Evolutionary conservation across 1,139 yeast species (phyloP).

Genomic region (Nakaseomyces nivariensis): DNA sequence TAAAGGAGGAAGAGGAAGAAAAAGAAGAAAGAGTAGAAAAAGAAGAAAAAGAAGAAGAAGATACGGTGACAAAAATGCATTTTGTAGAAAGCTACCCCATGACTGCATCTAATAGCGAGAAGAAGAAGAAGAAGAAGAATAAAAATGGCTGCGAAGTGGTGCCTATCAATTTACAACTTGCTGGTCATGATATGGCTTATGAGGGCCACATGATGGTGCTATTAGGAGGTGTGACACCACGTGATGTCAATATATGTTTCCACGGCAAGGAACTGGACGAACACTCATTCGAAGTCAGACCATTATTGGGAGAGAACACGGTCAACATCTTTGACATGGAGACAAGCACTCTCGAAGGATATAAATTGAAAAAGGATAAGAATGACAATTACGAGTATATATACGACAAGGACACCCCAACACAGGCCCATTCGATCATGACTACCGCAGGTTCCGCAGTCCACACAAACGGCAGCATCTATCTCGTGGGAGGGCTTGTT

Average conservation of each 20-base stretch:
- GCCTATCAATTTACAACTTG: constrained; percentile 16
- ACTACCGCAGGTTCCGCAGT: constrained; percentile 2
- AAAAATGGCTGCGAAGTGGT: constrained; percentile 3
- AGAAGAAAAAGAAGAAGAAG: background rate
- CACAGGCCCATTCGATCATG: constrained; percentile 3
- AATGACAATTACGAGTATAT: constrained; percentile 1
- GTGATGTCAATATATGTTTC: constrained; percentile 15
- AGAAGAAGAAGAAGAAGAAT: background rate
- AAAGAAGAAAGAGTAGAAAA: background rate
- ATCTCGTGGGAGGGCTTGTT: constrained; percentile 2
- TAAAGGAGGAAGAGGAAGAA: background rate
- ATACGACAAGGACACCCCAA: constrained; percentile 1
- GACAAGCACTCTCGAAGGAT: constrained; percentile 16
- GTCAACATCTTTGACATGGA: constrained; percentile 18
- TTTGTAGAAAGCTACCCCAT: background rate
- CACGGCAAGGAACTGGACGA: constrained; percentile 4
- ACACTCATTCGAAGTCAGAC: background rate
- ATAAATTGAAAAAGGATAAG: background rate
- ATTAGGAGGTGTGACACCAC: constrained; percentile 24
- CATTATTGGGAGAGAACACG: constrained; percentile 1
- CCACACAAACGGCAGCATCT: constrained; percentile 3
- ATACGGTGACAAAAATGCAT: background rate
- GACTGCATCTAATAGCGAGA: background rate
- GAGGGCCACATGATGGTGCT: constrained; percentile 18
- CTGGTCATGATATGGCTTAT: constrained; percentile 23